Percentiles rank a stretch among this genome's conserved stretches.
Evolutionary conservation across 1,139 yeast species (phyloP).

Genomic region (Meyerozyma smithsonii): DNA sequence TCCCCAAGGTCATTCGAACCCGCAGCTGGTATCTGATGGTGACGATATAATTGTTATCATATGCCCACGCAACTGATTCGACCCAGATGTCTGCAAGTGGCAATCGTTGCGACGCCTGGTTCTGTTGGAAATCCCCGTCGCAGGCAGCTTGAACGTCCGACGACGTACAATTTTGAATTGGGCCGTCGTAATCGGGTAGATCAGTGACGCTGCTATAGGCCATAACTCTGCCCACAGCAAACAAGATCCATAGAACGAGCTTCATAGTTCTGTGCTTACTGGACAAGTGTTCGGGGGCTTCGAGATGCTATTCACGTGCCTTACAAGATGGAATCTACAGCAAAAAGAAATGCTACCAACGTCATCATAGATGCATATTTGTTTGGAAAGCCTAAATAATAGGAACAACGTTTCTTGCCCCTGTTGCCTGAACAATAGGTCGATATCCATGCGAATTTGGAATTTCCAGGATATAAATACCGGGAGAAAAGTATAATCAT

Average conservation of each 20-base stretch:
- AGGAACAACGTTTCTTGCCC: too few species aligned
- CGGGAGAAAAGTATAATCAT: too few species aligned
- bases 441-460: too few species aligned
- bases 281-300: too few species aligned
- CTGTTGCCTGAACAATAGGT: too few species aligned
- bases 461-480: too few species aligned
- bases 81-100: not conserved
- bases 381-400: too few species aligned
- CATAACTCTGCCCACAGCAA: not conserved
- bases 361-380: too few species aligned
- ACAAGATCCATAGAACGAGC: not conserved
- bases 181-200: not conserved
- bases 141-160: not conserved
- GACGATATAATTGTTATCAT: not conserved
- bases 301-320: too few species aligned
- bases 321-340: too few species aligned
- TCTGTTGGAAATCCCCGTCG: not conserved
- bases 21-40: not conserved
- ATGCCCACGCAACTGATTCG: not conserved
- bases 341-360: too few species aligned
- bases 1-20: not conserved
- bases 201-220: not conserved
- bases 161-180: not conserved
- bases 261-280: too few species aligned
- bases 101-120: not conserved